Conservation (phyloP, 2,329 filamentous ascomycete species). For the Coniochaeta sp. region DNA sequence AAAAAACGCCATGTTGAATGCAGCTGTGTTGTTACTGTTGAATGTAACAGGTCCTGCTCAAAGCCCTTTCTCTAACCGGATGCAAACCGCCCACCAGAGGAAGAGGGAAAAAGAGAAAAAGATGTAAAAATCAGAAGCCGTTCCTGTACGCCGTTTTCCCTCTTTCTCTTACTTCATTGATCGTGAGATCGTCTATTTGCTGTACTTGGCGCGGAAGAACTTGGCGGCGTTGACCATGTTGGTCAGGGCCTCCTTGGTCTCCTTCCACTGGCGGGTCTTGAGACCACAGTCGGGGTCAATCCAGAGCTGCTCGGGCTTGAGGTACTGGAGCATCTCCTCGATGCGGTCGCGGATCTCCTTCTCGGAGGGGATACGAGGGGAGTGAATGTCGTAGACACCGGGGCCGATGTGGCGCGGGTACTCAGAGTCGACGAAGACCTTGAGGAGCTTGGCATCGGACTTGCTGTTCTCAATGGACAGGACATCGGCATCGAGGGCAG, state of each 20-base stretch:
- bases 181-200: slow-evolving; percentile 34
- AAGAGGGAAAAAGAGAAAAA: background rate
- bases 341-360: slow-evolving; percentile 98
- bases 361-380: slow-evolving; percentile 91
- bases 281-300: slow-evolving; percentile 99
- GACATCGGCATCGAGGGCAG: slow-evolving; percentile 52
- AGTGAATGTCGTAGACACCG: slow-evolving; percentile 99
- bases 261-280: slow-evolving; percentile 97
- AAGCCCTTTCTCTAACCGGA: background rate
- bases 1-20: slow-evolving; percentile 4
- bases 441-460: slow-evolving; percentile 97
- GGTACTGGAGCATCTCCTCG: slow-evolving; percentile 94
- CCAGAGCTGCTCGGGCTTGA: slow-evolving; percentile 98
- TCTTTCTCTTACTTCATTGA: background rate
- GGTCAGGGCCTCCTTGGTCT: slow-evolving; percentile 91
- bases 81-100: background rate
- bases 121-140: background rate
- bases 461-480: slow-evolving; percentile 99
- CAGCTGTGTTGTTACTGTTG: background rate
- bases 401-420: slow-evolving; percentile 98
- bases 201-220: slow-evolving; percentile 86
- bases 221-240: slow-evolving; percentile 99
- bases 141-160: background rate
- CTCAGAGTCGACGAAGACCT: slow-evolving; percentile 95
- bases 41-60: slow-evolving; percentile 1